Conservation (phyloP, 2,329 filamentous ascomycete genomes). For the Colletotrichum aenigma region DNA sequence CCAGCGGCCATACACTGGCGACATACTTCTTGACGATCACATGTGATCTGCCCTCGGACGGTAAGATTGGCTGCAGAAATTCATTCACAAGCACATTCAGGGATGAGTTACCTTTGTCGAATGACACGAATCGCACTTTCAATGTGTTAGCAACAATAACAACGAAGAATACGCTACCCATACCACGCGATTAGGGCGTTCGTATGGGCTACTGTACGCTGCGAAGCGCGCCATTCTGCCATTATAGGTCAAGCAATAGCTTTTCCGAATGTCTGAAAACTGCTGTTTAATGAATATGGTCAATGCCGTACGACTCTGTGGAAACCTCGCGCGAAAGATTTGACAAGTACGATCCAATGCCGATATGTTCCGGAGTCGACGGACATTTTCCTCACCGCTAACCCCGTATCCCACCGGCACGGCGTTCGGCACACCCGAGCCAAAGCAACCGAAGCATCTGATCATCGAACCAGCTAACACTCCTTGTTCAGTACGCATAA, state of each 20-base stretch:
- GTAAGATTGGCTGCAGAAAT: neutral
- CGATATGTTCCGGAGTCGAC: neutral
- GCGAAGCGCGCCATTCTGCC: neutral
- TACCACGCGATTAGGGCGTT: neutral
- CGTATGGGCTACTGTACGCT: neutral
- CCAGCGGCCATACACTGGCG: neutral
- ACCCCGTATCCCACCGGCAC: neutral
- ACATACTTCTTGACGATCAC: neutral
- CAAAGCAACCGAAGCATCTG: neutral
- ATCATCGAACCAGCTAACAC: neutral
- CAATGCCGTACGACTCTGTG: neutral
- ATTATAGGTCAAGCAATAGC: neutral
- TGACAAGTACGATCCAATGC: neutral
- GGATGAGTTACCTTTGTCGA: neutral
- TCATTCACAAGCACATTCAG: neutral
- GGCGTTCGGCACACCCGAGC: neutral
- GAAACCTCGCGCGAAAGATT: neutral
- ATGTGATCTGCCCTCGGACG: neutral
- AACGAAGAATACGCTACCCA: too few species aligned
- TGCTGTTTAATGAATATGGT: rapidly evolving
- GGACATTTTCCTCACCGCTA: neutral
- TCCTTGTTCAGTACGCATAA: neutral
- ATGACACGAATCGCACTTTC: neutral
- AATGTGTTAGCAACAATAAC: too few species aligned
- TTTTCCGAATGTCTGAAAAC: neutral